These are phyloP conservation scores for Kwoniella pini DNA, from an alignment of 768 basidiomycete species.

Conservation along the genomic window DNA sequence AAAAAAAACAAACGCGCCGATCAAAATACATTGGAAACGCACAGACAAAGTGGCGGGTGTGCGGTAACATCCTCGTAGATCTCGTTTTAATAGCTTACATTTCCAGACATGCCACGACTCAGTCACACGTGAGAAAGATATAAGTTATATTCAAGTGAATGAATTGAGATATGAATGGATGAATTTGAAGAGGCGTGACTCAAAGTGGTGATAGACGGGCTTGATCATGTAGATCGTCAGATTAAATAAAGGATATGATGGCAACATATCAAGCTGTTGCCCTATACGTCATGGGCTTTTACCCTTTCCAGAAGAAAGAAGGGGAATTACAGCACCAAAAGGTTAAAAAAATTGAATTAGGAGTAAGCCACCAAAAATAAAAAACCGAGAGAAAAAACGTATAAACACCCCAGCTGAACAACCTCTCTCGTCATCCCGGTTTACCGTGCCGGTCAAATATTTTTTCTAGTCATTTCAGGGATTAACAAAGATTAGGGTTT, in stretches of 20 bases:
- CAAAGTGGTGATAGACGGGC: not conserved
- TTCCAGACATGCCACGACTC: constrained; percentile 1
- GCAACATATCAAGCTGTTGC: no score
- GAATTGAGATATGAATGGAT: not conserved
- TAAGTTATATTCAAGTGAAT: not conserved
- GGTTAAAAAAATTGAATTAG: not conserved
- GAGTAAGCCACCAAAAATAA: constrained; percentile 4
- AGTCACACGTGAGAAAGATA: constrained; percentile 4
- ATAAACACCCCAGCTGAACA: not conserved
- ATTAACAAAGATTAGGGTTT: not conserved
- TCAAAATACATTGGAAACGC: constrained; percentile 1
- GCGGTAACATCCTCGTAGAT: no score
- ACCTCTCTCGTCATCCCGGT: constrained; percentile 9
- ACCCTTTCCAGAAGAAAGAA: not conserved
- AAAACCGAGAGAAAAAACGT: no score
- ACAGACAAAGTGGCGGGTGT: constrained; percentile 3
- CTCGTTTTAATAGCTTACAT: not conserved
- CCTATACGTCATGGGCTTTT: constrained; percentile 9
- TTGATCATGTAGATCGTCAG: no score
- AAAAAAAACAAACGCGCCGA: not conserved
- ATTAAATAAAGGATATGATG: no score
- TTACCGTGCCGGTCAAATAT: not conserved
- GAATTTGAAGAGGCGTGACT: not conserved
- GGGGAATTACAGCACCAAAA: not conserved
- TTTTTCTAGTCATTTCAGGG: not conserved